Evolutionary conservation across 2,329 filamentous ascomycete species (phyloP), one percentile per base, ranked within the genome.

Genomic region (Colletotrichum tanaceti): DNA sequence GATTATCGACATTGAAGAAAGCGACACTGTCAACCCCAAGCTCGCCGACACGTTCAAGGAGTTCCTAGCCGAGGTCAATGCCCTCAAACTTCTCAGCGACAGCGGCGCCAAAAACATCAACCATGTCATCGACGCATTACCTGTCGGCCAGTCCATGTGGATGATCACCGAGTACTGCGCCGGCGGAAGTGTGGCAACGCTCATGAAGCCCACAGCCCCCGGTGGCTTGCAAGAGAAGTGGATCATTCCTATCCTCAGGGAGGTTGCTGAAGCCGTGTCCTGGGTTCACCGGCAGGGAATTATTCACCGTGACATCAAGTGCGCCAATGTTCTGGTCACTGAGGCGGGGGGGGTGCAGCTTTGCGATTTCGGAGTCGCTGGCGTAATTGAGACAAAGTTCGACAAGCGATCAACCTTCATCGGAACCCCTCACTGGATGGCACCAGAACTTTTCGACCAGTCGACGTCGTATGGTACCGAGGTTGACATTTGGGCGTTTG

Each of bases 141-240:
- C 91, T 10, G 89, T 95, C 44, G 91, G 91, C 49, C 90, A 91
- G 73, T 88, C 93, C 69, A 90, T 97, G 81, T 97, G 93, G 93
- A 93, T 96, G 82, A 89, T 96, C 64, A 94, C 91, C 68, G 92
- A 96, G 79, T 94, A 94, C 78, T 94, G 93, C 74, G 92, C 91
- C 6, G 93, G 93, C 70, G 93, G 93, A 57, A 96, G 93, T 77
- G 90, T 97, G 77, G 90, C 87, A 72, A 94, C 86, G 70, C 86
- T 87, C 67, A 90, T 90, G 89, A 88, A 86, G 75, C 89, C 90
- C n/a, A 91, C 87, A 1, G 83, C 85, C 3, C 88, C 88, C 0
- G 87, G 86, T 1, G 89, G 89, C 2, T 79, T 92, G n/a, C 86
- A 88, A 73, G 90, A 92, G 80, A 90, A 89, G 76, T 91, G 87